phyloP scores from a whole-genome alignment of 2,329 filamentous ascomycete genomes.

The Aspergillus udagawae region DNA sequence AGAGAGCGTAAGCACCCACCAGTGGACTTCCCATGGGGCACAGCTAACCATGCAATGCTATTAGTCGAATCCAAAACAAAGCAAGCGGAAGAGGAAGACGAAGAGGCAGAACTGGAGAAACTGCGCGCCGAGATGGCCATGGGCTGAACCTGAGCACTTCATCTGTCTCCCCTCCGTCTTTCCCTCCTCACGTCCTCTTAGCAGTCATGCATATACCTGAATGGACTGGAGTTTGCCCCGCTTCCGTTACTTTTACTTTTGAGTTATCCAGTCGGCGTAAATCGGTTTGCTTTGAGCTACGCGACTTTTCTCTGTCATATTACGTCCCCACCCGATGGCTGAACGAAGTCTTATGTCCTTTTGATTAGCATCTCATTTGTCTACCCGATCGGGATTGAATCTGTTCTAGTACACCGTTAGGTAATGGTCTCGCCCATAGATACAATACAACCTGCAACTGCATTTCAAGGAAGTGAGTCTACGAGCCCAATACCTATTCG shows the following conservation, averaged over 20 bases:
- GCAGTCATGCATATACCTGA: slow-evolving; percentile 2
- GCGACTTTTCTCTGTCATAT: not conserved
- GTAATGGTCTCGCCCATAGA: not conserved
- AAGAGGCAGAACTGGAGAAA: slow-evolving; percentile 90
- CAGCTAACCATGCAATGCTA: slow-evolving; percentile 3
- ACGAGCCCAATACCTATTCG: not conserved
- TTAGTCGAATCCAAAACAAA: slow-evolving; percentile 46
- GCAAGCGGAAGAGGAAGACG: slow-evolving; percentile 76
- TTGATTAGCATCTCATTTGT: slow-evolving; percentile 11
- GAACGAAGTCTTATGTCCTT: not conserved
- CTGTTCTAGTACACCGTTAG: not conserved
- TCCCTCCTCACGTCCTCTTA: not conserved
- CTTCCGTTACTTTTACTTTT: not conserved
- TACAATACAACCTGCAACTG: not conserved
- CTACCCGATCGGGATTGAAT: not conserved
- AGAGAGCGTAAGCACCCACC: slow-evolving; percentile 63
- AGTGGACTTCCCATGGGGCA: not conserved
- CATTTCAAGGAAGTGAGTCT: not conserved
- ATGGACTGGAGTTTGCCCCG: not conserved
- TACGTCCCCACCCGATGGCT: not conserved
- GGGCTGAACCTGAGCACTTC: slow-evolving; percentile 44
- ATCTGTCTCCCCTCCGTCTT: slow-evolving; percentile 1
- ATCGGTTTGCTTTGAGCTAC: not conserved
- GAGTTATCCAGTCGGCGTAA: not conserved
- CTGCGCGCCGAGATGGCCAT: slow-evolving; percentile 97